Evolutionary conservation across 768 basidiomycete species (phyloP).

Genomic region (Fomitopsis pulvina): DNA sequence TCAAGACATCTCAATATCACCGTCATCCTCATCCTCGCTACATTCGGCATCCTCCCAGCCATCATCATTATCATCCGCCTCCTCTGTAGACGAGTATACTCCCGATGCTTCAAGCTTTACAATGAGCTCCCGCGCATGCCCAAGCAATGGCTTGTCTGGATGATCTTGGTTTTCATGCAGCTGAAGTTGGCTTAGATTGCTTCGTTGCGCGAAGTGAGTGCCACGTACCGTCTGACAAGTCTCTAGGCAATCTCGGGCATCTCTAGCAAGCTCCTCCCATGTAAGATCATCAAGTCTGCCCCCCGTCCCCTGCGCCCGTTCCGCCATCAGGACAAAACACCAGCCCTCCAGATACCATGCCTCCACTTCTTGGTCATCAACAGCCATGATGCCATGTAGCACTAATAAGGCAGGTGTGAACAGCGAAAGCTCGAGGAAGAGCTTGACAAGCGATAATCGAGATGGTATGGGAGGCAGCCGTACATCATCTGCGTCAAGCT

Average conservation of each 20-base stretch:
- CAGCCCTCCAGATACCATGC: constrained; percentile 95
- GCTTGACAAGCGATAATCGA: constrained; percentile 67
- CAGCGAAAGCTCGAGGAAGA: constrained; percentile 72
- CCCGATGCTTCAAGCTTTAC: constrained; percentile 60
- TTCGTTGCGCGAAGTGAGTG: not conserved
- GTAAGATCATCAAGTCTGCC: constrained; percentile 41
- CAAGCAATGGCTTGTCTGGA: constrained; percentile 68
- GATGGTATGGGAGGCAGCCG: constrained; percentile 65
- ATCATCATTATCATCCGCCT: constrained; percentile 45
- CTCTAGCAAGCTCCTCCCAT: constrained; percentile 74
- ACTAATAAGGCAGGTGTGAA: constrained; percentile 70
- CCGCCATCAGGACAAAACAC: constrained; percentile 83
- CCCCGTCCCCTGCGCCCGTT: constrained; percentile 55
- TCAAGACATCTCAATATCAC: constrained; percentile 41
- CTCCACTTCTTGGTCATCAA: constrained; percentile 83
- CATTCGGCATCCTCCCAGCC: constrained; percentile 60
- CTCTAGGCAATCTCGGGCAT: constrained; percentile 75
- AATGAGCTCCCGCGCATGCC: constrained; percentile 72
- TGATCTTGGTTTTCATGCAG: constrained; percentile 67
- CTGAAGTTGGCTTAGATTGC: constrained; percentile 28
- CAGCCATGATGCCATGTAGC: constrained; percentile 69
- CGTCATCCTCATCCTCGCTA: constrained; percentile 40
- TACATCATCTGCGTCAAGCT: constrained; percentile 45
- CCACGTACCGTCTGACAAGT: constrained; percentile 68
- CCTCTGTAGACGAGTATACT: constrained; percentile 51